Evolutionary conservation across 176 grass and related monocot genomes (phyloP).

Genomic region (Ananas comosus): DNA sequence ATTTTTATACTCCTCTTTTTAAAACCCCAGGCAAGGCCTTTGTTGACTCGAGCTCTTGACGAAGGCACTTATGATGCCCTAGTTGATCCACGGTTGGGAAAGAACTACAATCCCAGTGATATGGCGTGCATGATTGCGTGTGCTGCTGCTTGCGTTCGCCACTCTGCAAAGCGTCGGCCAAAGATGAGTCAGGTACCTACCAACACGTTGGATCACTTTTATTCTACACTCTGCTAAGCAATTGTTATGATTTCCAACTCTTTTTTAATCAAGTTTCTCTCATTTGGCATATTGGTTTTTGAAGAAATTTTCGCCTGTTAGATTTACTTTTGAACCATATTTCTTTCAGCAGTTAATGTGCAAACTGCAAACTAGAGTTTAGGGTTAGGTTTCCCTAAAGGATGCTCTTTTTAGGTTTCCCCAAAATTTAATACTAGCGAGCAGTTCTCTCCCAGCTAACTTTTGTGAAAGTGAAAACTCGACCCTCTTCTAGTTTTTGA

Average conservation of each 20-base stretch:
- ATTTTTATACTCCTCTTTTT: background rate
- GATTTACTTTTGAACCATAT: no score
- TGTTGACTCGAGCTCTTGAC: conserved; percentile 50
- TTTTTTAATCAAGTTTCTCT: background rate
- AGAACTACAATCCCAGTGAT: conserved; percentile 54
- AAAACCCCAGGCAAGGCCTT: conserved; percentile 63
- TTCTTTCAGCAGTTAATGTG: no score
- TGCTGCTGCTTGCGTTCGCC: conserved; percentile 81
- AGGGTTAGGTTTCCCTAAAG: no score
- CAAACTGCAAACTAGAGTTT: no score
- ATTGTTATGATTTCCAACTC: background rate
- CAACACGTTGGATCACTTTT: background rate
- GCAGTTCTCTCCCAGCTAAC: no score
- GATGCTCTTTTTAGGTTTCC: no score
- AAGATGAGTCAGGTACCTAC: conserved; percentile 77
- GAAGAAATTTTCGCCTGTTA: no score
- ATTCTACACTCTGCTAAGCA: background rate
- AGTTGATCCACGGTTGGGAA: conserved; percentile 58
- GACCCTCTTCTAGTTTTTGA: no score
- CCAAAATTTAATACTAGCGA: background rate
- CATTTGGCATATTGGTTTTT: no score
- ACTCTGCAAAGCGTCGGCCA: conserved; percentile 56
- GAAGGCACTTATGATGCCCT: conserved; percentile 59
- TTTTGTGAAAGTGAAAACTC: no score
- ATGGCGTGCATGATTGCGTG: conserved; percentile 89